Base-by-base conservation (phyloP, 2,329 filamentous ascomycete species). In the Ophiocordyceps robertsii region DNA sequence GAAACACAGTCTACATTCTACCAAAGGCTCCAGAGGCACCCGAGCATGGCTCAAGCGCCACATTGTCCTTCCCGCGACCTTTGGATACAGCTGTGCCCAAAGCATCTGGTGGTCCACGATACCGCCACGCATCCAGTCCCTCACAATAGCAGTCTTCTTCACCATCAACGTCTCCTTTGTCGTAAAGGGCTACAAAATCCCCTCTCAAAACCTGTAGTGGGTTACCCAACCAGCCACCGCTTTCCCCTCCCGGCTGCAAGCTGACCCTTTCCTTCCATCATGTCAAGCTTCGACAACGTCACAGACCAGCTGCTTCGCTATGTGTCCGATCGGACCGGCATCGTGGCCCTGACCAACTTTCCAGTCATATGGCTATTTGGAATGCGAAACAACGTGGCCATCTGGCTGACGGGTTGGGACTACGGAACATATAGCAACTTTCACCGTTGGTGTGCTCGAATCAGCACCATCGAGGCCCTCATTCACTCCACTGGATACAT, bases 351-450 rank as follows among this genome's bases (percentile, higher is more conserved):
- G 49, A 74, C 73, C 4, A 81, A 81, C 47, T 67, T 84, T 7
- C 75, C 77, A 0, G 51, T 81, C 3, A 60, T 83, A 0, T 83
- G 78, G 77, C 56, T 84, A 0, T 84, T 84, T 48, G 75, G 73
- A 0, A 74, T 75, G 53, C 66, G 81, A 10, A 85, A 84, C 47
- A 82, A 84, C 41, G 52, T 78, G 0, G 66, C 83, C 14, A 62
- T 82, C 43, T 81, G 75, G 75, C 54, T 77, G 0, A 84, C 81
- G 0, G 80, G 80, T 0, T 84, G 80, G 79, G 76, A 74, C 11
- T 83, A 80, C 54, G 68, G 69, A 2, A 77, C 75, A 0, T 84
- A 77, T 51, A 84, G 76, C 49, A 69, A 75, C 35, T 82, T 83
- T 41, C 81, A 84, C 56, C 73, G 80, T 0, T 79, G 77, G 67